These are phyloP conservation scores for Coniochaeta sp. DNA, from an alignment of 2,329 filamentous ascomycete species.

Conservation along the genomic window DNA sequence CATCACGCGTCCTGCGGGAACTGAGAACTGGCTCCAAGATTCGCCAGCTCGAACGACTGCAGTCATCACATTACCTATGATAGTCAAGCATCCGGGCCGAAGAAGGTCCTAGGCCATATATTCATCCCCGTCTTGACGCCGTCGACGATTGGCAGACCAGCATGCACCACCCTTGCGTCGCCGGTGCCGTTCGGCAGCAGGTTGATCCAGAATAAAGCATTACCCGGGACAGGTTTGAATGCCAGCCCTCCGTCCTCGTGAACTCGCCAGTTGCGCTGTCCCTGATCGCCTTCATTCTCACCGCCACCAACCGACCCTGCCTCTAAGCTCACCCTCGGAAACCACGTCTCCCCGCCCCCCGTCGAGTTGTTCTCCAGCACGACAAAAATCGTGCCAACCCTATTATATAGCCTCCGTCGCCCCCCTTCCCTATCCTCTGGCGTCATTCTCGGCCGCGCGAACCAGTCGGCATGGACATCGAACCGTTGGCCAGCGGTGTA, in stretches of 20 bases:
- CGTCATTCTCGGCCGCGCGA: slow-evolving; percentile 14
- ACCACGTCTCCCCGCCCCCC: slow-evolving; percentile 29
- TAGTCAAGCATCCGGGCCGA: slow-evolving; percentile 16
- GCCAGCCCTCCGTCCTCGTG: slow-evolving; percentile 28
- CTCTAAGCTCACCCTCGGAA: slow-evolving; percentile 18
- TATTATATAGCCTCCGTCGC: slow-evolving; percentile 20
- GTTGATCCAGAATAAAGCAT: slow-evolving; percentile 35
- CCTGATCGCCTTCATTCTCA: not conserved
- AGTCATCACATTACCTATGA: not conserved
- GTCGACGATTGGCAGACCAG: slow-evolving; percentile 27
- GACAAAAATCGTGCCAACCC: slow-evolving; percentile 28
- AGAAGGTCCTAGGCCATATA: slow-evolving; percentile 27
- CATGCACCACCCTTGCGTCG: slow-evolving; percentile 28
- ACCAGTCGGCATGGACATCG: slow-evolving; percentile 30
- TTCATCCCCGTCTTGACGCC: slow-evolving; percentile 35
- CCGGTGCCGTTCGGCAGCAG: slow-evolving; percentile 29
- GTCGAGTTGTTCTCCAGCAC: slow-evolving; percentile 24
- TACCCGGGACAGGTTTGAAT: slow-evolving; percentile 28
- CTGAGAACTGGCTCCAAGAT: not conserved
- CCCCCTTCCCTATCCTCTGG: slow-evolving; percentile 11
- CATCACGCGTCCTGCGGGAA: not conserved
- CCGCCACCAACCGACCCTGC: slow-evolving; percentile 3
- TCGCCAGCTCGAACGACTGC: not conserved
- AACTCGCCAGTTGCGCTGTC: slow-evolving; percentile 18
- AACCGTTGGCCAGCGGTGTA: slow-evolving; percentile 27